These are phyloP conservation scores for Puccinellia tenuiflora DNA, from an alignment of 176 grass and related monocot genomes.

Conservation along the genomic window DNA sequence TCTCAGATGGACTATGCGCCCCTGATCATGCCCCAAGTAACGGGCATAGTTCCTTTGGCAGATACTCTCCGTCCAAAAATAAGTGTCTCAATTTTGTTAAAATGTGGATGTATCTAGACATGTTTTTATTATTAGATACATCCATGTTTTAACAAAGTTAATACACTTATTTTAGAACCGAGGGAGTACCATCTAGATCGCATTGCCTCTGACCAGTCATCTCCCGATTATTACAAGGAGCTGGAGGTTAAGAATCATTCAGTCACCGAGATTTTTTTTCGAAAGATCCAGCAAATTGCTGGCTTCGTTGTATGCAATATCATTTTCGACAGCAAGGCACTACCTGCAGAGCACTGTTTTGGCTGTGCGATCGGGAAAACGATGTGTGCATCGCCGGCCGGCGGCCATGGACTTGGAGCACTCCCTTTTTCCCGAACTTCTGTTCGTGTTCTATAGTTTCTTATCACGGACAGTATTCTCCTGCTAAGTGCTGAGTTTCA, in stretches of 20 bases:
- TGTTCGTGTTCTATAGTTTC: background rate
- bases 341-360: background rate
- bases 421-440: background rate
- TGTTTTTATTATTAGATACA: too few relatives aligned
- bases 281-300: too few relatives aligned
- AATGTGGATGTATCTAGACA: too few relatives aligned
- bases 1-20: background rate
- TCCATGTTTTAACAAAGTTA: too few relatives aligned
- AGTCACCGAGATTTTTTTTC: background rate
- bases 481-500: background rate
- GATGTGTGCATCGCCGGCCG: background rate
- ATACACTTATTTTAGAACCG: too few relatives aligned
- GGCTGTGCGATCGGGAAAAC: background rate
- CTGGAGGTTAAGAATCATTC: background rate
- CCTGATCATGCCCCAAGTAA: background rate
- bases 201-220: background rate
- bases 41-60: background rate
- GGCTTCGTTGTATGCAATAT: too few relatives aligned
- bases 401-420: background rate
- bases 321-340: slow-evolving; percentile 8
- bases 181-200: background rate
- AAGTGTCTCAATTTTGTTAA: too few relatives aligned
- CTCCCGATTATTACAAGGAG: background rate
- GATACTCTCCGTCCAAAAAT: background rate
- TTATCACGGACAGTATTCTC: too few relatives aligned